phyloP scores from a whole-genome alignment of 306 rosid species.

The Vigna angularis region DNA sequence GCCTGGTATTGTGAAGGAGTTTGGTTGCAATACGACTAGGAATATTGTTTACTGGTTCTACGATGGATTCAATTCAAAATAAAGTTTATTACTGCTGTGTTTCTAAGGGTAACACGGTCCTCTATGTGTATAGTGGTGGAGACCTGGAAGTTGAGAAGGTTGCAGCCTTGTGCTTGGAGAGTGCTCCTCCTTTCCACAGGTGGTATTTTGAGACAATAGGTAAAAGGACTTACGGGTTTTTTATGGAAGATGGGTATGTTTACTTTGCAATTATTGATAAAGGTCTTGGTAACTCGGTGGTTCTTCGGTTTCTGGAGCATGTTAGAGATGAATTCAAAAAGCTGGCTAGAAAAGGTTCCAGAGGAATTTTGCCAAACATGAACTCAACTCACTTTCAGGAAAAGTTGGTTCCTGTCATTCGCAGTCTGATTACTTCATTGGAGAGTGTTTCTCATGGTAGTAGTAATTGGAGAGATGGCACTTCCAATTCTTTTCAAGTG shows the following conservation, averaged over 20 bases:
- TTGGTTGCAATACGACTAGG: conserved; percentile 34
- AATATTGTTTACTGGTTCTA: conserved; percentile 20
- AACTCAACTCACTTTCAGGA: conserved; percentile 66
- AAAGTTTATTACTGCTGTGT: conserved; percentile 80
- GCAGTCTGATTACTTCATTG: conserved; percentile 66
- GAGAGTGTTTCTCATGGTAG: conserved; percentile 68
- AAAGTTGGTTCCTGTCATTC: conserved; percentile 73
- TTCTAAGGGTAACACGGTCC: conserved; percentile 61
- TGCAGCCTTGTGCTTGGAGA: conserved; percentile 74
- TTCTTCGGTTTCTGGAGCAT: conserved; percentile 77
- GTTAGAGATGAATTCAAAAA: conserved; percentile 79
- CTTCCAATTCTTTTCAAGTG: conserved; percentile 44
- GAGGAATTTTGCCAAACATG: conserved; percentile 67
- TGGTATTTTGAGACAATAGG: conserved; percentile 84
- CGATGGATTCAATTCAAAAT: conserved; percentile 68
- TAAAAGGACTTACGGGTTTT: conserved; percentile 72
- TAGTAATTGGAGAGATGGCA: conserved; percentile 64
- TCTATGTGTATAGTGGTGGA: conserved; percentile 64
- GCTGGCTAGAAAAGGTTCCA: conserved; percentile 64
- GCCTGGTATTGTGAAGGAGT: conserved; percentile 36
- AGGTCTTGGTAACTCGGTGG: conserved; percentile 61
- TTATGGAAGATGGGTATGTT: conserved; percentile 75
- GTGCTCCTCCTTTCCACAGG: conserved; percentile 70
- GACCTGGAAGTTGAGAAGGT: conserved; percentile 63
- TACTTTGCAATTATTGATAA: conserved; percentile 74